Base-by-base conservation (phyloP, 345 rosid genomes). In the Hibiscus syriacus region DNA sequence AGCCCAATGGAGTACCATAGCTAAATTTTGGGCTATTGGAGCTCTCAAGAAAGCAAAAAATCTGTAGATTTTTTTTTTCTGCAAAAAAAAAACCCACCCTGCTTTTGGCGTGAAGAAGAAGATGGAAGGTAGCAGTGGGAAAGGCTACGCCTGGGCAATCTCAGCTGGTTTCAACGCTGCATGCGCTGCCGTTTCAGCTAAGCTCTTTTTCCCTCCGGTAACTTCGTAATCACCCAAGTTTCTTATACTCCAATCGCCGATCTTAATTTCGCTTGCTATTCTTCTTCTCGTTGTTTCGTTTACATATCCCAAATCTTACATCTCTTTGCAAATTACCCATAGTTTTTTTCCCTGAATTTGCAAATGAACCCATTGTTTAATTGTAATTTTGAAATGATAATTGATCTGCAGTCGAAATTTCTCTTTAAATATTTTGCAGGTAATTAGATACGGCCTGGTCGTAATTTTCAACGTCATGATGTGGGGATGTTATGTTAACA, bases 401-500 rank as follows among this genome's bases (percentile, higher is more conserved):
- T 45, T 39, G 32, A 61, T 61, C 5, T 16, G 6, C 3, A 4
- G 11, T 30, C n/a, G 5, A 29, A 34, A 19, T 36, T 19, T 43
- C 61, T 77, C 32, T 62, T 69, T 1, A 32, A 29, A 17, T 55
- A 23, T 59, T 38, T 39, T 6, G 34, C 86, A 93, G 98, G 48
- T 84, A 2, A 17, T 86, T 6, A 82, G 73, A 72, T 90, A 84
- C 71, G 84, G 89, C 20, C 32, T 85, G 73, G 84, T 93, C 49
- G 74, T 87, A 55, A 17, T 86, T 1, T 90, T 86, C 70, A 93
- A 93, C 43, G 80, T 88, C 34, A 77, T 79, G 27, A 90, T 93
- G 96, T 93, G 98, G 98, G 96, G 85, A 68, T 93, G 97, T 70
- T 90, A 88, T 64, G 88, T 93, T 54, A 86, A 83, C 80, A 93